Percentiles rank a stretch among this genome's conserved stretches.
Conservation (phyloP, 208 protist genomes). For the Acanthamoeba royreba region DNA sequence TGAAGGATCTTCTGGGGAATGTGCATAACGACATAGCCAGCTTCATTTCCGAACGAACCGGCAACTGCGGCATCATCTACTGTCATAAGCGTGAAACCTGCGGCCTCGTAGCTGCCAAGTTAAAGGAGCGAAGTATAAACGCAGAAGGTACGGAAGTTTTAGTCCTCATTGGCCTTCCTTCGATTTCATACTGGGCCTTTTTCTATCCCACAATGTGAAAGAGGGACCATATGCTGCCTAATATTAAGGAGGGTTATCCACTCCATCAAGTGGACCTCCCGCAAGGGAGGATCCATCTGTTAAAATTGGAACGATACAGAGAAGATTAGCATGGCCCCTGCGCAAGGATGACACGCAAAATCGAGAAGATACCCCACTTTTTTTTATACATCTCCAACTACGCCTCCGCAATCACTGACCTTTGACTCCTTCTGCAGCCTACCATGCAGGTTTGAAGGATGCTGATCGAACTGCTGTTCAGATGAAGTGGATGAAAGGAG, state of each 20-base stretch:
- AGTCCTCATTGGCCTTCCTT: too few relatives aligned
- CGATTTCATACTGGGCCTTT: too few relatives aligned
- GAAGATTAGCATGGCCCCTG: too few relatives aligned
- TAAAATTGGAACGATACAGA: too few relatives aligned
- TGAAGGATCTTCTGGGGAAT: slow-evolving; percentile 45
- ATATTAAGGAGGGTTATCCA: too few relatives aligned
- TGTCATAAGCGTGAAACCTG: slow-evolving; percentile 79
- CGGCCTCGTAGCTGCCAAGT: slow-evolving; percentile 54
- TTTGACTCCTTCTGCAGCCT: not conserved
- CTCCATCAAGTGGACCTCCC: too few relatives aligned
- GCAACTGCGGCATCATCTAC: slow-evolving; percentile 84
- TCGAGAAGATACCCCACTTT: too few relatives aligned
- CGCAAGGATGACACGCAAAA: too few relatives aligned
- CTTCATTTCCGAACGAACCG: slow-evolving; percentile 47
- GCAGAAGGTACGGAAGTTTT: slow-evolving; percentile 16
- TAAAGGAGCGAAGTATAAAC: not conserved
- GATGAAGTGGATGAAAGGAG: slow-evolving; percentile 81
- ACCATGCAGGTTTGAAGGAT: slow-evolving; percentile 33
- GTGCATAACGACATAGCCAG: slow-evolving; percentile 55
- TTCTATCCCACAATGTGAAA: too few relatives aligned
- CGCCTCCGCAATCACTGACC: not conserved
- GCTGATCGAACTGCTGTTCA: not conserved
- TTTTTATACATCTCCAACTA: not conserved
- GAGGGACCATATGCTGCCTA: too few relatives aligned
- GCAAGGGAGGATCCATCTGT: too few relatives aligned